Percentiles rank a stretch among this genome's conserved stretches.
Conservation (phyloP, 2,329 filamentous ascomycete species). For the Neopestalotiopsis sp. region DNA sequence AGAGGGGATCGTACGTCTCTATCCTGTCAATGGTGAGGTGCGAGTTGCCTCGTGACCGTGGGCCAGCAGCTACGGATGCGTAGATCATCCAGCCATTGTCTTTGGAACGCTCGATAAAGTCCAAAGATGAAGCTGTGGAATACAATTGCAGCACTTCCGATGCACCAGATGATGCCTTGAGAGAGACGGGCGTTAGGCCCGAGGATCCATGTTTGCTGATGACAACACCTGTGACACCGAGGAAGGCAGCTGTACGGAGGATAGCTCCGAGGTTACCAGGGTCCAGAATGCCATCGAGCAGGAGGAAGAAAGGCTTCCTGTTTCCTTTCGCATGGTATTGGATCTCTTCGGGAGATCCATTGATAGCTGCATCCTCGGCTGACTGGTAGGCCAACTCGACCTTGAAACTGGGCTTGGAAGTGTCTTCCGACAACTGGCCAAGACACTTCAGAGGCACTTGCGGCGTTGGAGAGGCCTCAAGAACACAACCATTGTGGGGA, state of each 20-base stretch:
- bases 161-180: conserved; percentile 89
- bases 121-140: conserved; percentile 67
- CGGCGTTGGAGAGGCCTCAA: conserved; percentile 86
- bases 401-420: conserved; percentile 57
- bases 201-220: conserved; percentile 78
- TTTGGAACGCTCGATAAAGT: conserved; percentile 73
- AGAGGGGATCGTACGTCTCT: conserved; percentile 58
- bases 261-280: conserved; percentile 91
- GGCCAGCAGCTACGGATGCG: conserved; percentile 67
- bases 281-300: conserved; percentile 80
- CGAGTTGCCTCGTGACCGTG: conserved; percentile 42
- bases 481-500: conserved; percentile 87
- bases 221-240: conserved; percentile 85
- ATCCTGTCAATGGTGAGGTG: conserved; percentile 57
- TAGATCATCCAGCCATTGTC: conserved; percentile 82
- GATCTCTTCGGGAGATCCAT: conserved; percentile 67
- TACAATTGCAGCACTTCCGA: conserved; percentile 81
- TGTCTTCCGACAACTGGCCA: conserved; percentile 50
- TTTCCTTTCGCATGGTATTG: conserved; percentile 40
- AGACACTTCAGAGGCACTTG: conserved; percentile 70
- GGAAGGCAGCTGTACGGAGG: conserved; percentile 84
- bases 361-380: conserved; percentile 74
- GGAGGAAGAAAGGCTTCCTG: conserved; percentile 72
- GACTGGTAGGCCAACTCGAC: conserved; percentile 71
- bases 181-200: conserved; percentile 74